Percentiles rank a stretch among this genome's conserved stretches.
Evolutionary conservation across 208 protist genomes (phyloP).

Genomic region (Crithidia acanthocephali): DNA sequence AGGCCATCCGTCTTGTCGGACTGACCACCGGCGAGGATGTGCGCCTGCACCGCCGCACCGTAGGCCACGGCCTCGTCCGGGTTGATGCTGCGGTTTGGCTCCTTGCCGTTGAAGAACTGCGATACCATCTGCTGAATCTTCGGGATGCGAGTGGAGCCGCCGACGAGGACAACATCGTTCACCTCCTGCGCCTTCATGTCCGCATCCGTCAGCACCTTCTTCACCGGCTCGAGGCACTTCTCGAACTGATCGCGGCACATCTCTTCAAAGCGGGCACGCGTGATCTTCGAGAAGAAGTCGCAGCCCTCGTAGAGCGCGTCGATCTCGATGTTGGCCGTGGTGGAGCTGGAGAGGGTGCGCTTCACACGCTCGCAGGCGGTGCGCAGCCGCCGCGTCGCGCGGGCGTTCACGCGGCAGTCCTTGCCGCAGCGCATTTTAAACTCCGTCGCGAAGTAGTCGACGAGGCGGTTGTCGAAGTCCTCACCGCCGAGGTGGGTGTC

Average conservation of each 20-base stretch:
- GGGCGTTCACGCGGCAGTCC: constrained; percentile 74
- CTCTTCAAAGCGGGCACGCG: constrained; percentile 99
- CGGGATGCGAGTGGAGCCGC: constrained; percentile 98
- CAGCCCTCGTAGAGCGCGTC: constrained; percentile 97
- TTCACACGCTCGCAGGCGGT: constrained; percentile 96
- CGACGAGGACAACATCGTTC: constrained; percentile 96
- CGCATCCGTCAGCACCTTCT: constrained; percentile 89
- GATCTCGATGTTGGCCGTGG: constrained; percentile 96
- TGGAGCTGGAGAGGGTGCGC: constrained; percentile 96
- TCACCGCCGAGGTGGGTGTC: constrained; percentile 99
- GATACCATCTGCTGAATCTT: constrained; percentile 97
- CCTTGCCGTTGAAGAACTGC: constrained; percentile 95
- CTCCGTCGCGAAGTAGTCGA: constrained; percentile 97
- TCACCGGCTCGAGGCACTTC: constrained; percentile 81
- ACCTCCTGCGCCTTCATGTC: constrained; percentile 88
- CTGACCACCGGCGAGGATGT: constrained; percentile 89
- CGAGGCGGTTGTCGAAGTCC: constrained; percentile 99
- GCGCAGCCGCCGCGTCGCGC: constrained; percentile 82
- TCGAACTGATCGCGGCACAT: constrained; percentile 93
- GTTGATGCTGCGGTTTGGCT: constrained; percentile 95
- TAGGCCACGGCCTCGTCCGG: constrained; percentile 95
- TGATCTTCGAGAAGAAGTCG: constrained; percentile 98
- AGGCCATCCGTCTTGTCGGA: constrained; percentile 77
- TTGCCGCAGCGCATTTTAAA: constrained; percentile 93
- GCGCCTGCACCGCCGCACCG: constrained; percentile 97